These are phyloP conservation scores for Stevia rebaudiana DNA, from an alignment of 140 eudicot genomes.

Conservation along the genomic window DNA sequence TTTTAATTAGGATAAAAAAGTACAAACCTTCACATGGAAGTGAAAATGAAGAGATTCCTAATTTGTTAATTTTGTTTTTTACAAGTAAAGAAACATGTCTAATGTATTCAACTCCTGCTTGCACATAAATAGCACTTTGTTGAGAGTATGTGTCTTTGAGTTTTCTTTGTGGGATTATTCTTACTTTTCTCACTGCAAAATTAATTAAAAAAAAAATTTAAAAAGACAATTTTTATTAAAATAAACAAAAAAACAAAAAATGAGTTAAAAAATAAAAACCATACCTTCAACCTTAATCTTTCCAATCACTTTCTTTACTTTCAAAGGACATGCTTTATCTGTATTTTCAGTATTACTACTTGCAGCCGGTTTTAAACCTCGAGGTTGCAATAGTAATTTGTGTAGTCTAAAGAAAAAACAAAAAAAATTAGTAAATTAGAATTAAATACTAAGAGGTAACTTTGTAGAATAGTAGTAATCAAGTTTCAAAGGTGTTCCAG, in stretches of 20 bases:
- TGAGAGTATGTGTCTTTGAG: constrained; percentile 72
- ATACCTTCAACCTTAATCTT: constrained; percentile 89
- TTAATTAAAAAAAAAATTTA: too few relatives aligned
- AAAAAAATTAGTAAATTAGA: neutral
- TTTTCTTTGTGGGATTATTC: constrained; percentile 72
- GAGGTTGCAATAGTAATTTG: constrained; percentile 74
- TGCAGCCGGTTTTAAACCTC: constrained; percentile 47
- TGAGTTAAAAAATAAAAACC: neutral
- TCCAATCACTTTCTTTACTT: constrained; percentile 65
- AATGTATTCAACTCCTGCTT: constrained; percentile 84
- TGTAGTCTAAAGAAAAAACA: constrained; percentile 43
- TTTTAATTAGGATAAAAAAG: neutral
- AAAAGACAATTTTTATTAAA: neutral
- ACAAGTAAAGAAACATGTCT: constrained; percentile 75
- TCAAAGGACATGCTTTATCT: constrained; percentile 53
- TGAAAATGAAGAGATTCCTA: constrained; percentile 51
- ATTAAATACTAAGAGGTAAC: too few relatives aligned
- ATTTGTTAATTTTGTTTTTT: constrained; percentile 61
- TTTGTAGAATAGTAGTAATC: too few relatives aligned
- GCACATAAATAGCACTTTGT: constrained; percentile 70
- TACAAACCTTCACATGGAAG: constrained; percentile 70
- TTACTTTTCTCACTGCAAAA: constrained; percentile 72
- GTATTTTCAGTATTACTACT: constrained; percentile 31
- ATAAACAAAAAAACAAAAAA: too few relatives aligned
- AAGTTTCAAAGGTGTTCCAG: too few relatives aligned